Evolutionary conservation across 2,329 filamentous ascomycete species (phyloP).

Genomic region (Cladosporium cucumerinum): DNA sequence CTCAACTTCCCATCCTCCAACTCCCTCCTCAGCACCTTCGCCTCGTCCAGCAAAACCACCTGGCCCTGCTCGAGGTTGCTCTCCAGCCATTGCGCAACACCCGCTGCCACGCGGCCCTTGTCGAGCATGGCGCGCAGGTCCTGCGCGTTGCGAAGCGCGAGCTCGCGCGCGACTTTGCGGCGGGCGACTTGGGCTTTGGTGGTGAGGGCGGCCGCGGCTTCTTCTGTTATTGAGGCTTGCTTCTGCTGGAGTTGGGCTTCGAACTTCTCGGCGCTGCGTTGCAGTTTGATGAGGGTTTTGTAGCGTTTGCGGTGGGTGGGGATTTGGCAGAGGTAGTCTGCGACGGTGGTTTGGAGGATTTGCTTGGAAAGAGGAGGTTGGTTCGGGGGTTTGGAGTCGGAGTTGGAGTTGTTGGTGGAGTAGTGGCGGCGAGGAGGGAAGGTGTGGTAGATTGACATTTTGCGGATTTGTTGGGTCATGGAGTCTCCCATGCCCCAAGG

Average conservation of each 20-base stretch:
- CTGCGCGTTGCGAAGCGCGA: constrained; percentile 26
- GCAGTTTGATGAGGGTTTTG: constrained; percentile 6
- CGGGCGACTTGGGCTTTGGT: constrained; percentile 17
- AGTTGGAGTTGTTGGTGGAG: background rate
- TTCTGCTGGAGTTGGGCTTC: background rate
- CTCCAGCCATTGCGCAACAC: constrained; percentile 27
- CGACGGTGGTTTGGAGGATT: constrained; percentile 22
- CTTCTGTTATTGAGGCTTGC: background rate
- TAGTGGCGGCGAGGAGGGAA: constrained; percentile 7
- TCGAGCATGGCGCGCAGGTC: constrained; percentile 31
- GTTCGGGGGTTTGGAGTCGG: background rate
- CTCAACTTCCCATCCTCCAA: constrained; percentile 15
- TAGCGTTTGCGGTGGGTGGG: constrained; percentile 11
- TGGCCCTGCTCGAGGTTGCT: constrained; percentile 28
- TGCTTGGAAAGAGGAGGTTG: background rate
- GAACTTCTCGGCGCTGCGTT: background rate
- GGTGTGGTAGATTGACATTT: constrained; percentile 16
- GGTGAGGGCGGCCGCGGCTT: background rate
- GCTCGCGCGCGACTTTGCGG: constrained; percentile 21
- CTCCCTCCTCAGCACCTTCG: constrained; percentile 18
- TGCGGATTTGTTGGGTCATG: constrained; percentile 5
- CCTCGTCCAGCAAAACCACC: constrained; percentile 24
- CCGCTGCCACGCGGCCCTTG: constrained; percentile 24
- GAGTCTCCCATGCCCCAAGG: background rate
- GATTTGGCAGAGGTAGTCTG: constrained; percentile 23